Conservation (phyloP, 2,329 filamentous ascomycete genomes). For the Pseudogymnoascus sp. region DNA sequence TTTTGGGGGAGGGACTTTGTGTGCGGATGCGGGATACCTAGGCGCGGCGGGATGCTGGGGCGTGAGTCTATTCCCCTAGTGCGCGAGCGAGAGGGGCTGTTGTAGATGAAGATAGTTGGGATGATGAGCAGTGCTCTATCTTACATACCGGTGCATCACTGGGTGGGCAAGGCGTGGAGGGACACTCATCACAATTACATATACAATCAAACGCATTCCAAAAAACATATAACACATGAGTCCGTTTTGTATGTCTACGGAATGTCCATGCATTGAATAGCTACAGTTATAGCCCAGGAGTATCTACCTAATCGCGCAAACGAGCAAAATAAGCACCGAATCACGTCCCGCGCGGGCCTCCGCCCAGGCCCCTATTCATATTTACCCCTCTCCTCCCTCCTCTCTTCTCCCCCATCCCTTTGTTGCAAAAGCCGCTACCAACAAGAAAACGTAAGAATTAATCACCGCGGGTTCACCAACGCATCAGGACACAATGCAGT, state of each 20-base stretch:
- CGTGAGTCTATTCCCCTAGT: neutral
- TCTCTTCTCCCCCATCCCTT: neutral
- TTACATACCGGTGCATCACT: neutral
- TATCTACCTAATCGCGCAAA: constrained; percentile 8
- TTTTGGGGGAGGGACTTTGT: neutral
- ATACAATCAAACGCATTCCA: neutral
- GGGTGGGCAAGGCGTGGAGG: neutral
- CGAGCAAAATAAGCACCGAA: neutral
- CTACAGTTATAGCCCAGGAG: neutral
- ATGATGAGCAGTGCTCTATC: neutral
- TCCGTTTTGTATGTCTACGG: neutral
- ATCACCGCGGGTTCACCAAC: neutral
- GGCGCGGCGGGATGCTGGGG: neutral
- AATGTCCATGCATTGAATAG: neutral
- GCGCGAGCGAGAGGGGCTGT: neutral
- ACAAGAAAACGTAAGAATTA: neutral
- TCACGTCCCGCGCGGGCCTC: neutral
- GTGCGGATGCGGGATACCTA: neutral
- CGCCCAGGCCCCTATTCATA: neutral
- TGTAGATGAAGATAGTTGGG: neutral
- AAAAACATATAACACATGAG: neutral
- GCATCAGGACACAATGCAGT: neutral
- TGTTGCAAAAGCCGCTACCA: neutral
- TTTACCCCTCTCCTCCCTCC: neutral
- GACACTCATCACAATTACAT: neutral